A percentile compares a stretch with the other conserved stretches of the same genome.
Evolutionary conservation across 306 rosid genomes (phyloP).

Genomic region (Castanea sativa): DNA sequence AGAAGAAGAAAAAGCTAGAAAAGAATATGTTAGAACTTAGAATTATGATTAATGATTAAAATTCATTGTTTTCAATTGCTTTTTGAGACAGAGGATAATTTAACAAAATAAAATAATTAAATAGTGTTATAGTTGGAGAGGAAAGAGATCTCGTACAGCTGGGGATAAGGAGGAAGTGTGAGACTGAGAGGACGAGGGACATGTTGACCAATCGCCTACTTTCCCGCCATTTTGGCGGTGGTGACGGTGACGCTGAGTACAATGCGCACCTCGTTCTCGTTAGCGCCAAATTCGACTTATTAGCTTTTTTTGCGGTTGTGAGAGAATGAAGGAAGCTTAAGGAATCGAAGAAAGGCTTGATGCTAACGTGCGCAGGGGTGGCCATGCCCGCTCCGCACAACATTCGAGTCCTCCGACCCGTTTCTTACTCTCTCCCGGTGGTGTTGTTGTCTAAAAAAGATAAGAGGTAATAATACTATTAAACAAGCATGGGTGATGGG

Average conservation of each 20-base stretch:
- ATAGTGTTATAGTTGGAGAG: no score
- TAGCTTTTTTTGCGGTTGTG: background rate
- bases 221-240: conserved; percentile 55
- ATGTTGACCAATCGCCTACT: conserved; percentile 65
- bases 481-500: no score
- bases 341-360: conserved; percentile 15
- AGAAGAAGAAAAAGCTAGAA: background rate
- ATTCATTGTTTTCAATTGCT: background rate
- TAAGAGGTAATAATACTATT: no score
- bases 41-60: no score
- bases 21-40: background rate
- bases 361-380: conserved; percentile 44
- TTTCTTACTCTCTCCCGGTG: no score
- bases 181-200: conserved; percentile 44
- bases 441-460: no score
- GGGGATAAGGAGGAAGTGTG: conserved; percentile 52
- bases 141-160: conserved; percentile 33
- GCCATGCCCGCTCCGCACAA: conserved; percentile 40
- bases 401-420: background rate
- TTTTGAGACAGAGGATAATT: no score
- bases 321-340: conserved; percentile 6
- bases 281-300: no score
- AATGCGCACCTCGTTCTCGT: conserved; percentile 39
- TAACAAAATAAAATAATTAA: no score
- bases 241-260: background rate